Conservation (phyloP, 495 filamentous ascomycete species). For the Letharia columbiana region DNA sequence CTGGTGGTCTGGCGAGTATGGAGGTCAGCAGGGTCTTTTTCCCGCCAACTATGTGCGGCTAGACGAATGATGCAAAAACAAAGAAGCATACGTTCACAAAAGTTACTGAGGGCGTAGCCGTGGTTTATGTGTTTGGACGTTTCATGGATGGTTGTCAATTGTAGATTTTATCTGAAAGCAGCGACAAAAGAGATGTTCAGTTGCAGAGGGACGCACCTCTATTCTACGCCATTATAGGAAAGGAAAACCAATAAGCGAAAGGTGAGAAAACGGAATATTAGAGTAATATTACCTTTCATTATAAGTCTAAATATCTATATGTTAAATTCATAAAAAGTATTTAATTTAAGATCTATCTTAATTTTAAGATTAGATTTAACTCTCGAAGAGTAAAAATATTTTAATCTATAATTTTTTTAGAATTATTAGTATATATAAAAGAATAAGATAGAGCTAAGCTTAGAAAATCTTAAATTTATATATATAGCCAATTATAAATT, state of each 20-base stretch:
- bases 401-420: too few relatives aligned
- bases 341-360: too few relatives aligned
- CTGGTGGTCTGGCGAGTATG: slow-evolving; percentile 91
- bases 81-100: background rate
- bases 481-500: too few relatives aligned
- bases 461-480: too few relatives aligned
- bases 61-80: slow-evolving; percentile 35
- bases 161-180: background rate
- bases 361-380: too few relatives aligned
- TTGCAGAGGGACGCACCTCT: background rate
- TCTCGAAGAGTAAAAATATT: too few relatives aligned
- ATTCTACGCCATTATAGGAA: background rate
- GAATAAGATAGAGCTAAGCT: too few relatives aligned
- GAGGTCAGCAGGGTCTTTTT: slow-evolving; percentile 78
- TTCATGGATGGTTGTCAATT: background rate
- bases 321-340: too few relatives aligned
- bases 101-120: background rate
- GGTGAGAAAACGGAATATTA: background rate
- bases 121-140: background rate
- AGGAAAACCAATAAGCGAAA: background rate
- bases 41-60: slow-evolving; percentile 75
- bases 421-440: too few relatives aligned
- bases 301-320: too few relatives aligned
- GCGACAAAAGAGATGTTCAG: background rate
- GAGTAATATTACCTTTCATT: too few relatives aligned